These are phyloP conservation scores for Begonia loranthoides DNA, from an alignment of 306 rosid genomes.

Conservation along the genomic window DNA sequence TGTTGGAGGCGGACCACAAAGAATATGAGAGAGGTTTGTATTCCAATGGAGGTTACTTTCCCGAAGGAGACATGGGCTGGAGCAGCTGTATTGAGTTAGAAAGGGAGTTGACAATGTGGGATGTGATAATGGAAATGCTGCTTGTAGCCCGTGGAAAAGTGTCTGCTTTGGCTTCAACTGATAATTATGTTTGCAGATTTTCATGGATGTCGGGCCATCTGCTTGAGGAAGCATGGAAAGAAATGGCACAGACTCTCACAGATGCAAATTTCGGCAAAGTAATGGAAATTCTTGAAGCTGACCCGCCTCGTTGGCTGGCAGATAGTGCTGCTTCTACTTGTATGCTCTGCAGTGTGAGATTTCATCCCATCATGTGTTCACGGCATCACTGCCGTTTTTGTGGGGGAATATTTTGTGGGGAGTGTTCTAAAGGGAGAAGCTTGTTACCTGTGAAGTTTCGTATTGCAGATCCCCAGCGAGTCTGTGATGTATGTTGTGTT, in stretches of 20 bases:
- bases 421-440: conserved; percentile 80
- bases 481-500: conserved; percentile 88
- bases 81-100: conserved; percentile 54
- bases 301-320: conserved; percentile 93
- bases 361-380: conserved; percentile 90
- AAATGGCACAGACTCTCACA: conserved; percentile 80
- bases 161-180: conserved; percentile 51
- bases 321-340: conserved; percentile 85
- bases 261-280: conserved; percentile 57
- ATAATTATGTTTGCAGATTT: conserved; percentile 23
- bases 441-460: conserved; percentile 70
- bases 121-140: conserved; percentile 81
- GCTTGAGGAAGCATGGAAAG: conserved; percentile 88
- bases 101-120: conserved; percentile 95
- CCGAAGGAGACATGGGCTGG: conserved; percentile 85
- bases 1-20: conserved; percentile 63
- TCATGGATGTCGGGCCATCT: conserved; percentile 56
- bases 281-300: conserved; percentile 64
- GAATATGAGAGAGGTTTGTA: conserved; percentile 61
- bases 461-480: conserved; percentile 74
- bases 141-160: conserved; percentile 78
- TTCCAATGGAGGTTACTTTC: conserved; percentile 69
- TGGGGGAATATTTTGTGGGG: conserved; percentile 95
- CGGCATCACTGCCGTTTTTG: conserved; percentile 98
- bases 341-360: conserved; percentile 84